phyloP scores from a whole-genome alignment of 176 grass and related monocot genomes.

The Eleusine indica region DNA sequence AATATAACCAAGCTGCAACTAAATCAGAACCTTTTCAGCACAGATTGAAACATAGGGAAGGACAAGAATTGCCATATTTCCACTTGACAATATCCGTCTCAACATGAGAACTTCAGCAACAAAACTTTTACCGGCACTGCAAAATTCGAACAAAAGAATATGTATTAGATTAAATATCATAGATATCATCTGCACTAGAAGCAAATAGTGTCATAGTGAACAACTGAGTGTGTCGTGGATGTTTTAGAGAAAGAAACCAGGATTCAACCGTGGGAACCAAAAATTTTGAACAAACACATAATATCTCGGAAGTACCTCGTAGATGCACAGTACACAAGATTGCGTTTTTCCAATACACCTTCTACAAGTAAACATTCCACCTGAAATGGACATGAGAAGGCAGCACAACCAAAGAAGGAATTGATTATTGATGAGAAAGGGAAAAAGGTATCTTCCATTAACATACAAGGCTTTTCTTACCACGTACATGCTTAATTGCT shows the following conservation, averaged over 20 bases:
- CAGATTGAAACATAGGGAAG: conserved; percentile 97
- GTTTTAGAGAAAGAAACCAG: conserved; percentile 9
- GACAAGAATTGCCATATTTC: conserved; percentile 94
- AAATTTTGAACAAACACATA: conserved; percentile 26
- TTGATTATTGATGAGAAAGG: conserved; percentile 2
- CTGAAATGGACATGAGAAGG: conserved; percentile 49
- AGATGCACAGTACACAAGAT: conserved; percentile 98
- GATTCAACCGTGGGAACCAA: conserved; percentile 1
- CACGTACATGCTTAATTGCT: neutral
- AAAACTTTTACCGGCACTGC: conserved; percentile 98
- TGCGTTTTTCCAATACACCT: conserved; percentile 88
- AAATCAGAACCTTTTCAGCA: conserved; percentile 79
- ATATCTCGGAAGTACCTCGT: conserved; percentile 65
- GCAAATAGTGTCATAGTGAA: neutral
- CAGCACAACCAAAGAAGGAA: conserved; percentile 4
- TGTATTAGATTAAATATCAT: conserved; percentile 9
- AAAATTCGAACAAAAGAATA: conserved; percentile 23
- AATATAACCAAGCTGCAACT: conserved; percentile 24
- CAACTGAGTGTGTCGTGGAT: neutral
- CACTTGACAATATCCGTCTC: conserved; percentile 75
- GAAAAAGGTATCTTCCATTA: neutral
- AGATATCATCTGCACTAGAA: conserved; percentile 4
- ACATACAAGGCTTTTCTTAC: neutral
- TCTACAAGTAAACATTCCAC: conserved; percentile 87
- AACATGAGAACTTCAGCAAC: conserved; percentile 98